Percentiles rank a stretch among this genome's conserved stretches.
These are phyloP conservation scores for Remersonia thermophila DNA, from an alignment of 2,329 filamentous ascomycete species.

Conservation along the genomic window DNA sequence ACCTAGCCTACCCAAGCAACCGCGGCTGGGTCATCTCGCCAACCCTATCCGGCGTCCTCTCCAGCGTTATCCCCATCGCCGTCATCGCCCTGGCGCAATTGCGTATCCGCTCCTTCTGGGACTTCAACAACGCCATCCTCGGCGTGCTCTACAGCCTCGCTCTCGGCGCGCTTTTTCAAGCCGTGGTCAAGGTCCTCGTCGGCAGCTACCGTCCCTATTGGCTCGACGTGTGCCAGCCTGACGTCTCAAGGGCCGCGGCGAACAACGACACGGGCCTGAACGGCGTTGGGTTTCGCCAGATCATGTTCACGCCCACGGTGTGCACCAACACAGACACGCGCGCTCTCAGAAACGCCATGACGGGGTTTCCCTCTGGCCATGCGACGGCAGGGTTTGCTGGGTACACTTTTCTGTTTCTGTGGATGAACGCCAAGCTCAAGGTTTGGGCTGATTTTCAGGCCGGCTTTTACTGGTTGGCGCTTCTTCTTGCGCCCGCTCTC, in stretches of 20 bases:
- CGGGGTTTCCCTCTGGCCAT: slow-evolving; percentile 58
- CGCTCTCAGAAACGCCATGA: slow-evolving; percentile 47
- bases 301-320: slow-evolving; percentile 53
- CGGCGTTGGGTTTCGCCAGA: slow-evolving; percentile 38
- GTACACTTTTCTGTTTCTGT: slow-evolving; percentile 52
- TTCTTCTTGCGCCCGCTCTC: slow-evolving; percentile 46
- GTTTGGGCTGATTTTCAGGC: slow-evolving; percentile 55
- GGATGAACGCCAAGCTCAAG: slow-evolving; percentile 62
- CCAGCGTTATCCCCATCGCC: slow-evolving; percentile 47
- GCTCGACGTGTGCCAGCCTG: slow-evolving; percentile 50
- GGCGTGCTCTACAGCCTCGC: slow-evolving; percentile 60
- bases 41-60: slow-evolving; percentile 44
- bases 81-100: slow-evolving; percentile 56
- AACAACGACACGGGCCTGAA: slow-evolving; percentile 29
- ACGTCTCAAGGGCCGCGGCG: slow-evolving; percentile 30
- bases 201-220: slow-evolving; percentile 63
- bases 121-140: slow-evolving; percentile 57
- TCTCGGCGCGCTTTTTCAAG: slow-evolving; percentile 61
- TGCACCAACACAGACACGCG: slow-evolving; percentile 44
- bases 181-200: slow-evolving; percentile 64
- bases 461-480: slow-evolving; percentile 53
- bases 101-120: slow-evolving; percentile 56
- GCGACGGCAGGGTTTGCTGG: slow-evolving; percentile 52
- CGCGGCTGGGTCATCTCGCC: slow-evolving; percentile 51
- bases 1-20: slow-evolving; percentile 49